These are phyloP conservation scores for Erythrophleum fordii DNA, from an alignment of 306 rosid species.

Conservation along the genomic window DNA sequence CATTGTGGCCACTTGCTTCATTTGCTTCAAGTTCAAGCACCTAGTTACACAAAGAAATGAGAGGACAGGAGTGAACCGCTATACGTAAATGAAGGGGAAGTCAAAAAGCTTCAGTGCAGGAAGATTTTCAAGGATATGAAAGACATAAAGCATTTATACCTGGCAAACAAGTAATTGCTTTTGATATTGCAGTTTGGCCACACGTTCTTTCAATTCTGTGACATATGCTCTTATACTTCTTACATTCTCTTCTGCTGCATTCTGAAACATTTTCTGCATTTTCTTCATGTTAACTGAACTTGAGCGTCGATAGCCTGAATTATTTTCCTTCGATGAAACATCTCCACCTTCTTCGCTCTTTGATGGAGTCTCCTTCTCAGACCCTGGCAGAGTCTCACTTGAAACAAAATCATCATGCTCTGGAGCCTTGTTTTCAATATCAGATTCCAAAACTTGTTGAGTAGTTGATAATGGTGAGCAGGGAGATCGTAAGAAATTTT, in stretches of 20 bases:
- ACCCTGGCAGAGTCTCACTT: constrained; percentile 60
- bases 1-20: constrained; percentile 81
- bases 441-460: constrained; percentile 70
- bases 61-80: constrained; percentile 12
- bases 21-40: constrained; percentile 98
- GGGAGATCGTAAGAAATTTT: constrained; percentile 77
- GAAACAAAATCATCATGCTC: constrained; percentile 64
- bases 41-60: constrained; percentile 45
- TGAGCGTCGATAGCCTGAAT: constrained; percentile 74
- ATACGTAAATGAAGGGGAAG: constrained; percentile 15
- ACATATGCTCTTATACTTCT: constrained; percentile 96
- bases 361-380: constrained; percentile 85
- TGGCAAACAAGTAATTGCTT: constrained; percentile 98
- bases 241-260: constrained; percentile 99
- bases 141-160: constrained; percentile 47
- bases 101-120: background rate
- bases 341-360: constrained; percentile 94
- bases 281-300: constrained; percentile 99
- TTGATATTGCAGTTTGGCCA: constrained; percentile 97
- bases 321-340: constrained; percentile 81
- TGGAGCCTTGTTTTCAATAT: constrained; percentile 82
- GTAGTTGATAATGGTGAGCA: constrained; percentile 90
- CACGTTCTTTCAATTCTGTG: constrained; percentile 97
- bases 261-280: constrained; percentile 99
- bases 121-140: background rate